phyloP scores from a whole-genome alignment of 2,329 filamentous ascomycete genomes.

The Diaporthe longicolla region DNA sequence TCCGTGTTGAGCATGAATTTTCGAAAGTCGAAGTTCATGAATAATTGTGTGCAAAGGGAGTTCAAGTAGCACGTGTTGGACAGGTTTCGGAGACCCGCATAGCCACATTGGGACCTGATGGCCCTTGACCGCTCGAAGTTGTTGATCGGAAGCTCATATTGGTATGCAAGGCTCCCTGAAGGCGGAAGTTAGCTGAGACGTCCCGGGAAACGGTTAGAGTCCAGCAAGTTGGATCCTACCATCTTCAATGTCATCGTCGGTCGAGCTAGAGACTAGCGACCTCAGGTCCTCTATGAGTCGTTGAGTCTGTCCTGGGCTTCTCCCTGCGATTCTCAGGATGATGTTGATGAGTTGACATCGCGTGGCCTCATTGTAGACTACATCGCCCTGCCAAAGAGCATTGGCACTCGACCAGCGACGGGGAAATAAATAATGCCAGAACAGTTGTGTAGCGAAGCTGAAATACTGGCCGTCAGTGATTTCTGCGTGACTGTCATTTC shows the following conservation, averaged over 20 bases:
- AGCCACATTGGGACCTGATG: conserved; percentile 83
- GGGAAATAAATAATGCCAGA: conserved; percentile 78
- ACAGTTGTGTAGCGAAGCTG: conserved; percentile 62
- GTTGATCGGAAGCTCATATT: conserved; percentile 71
- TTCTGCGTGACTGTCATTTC: neutral
- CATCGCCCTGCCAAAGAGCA: conserved; percentile 36
- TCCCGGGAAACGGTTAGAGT: too few relatives aligned
- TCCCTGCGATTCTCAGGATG: conserved; percentile 68
- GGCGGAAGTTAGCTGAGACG: neutral
- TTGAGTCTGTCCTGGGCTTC: conserved; percentile 63
- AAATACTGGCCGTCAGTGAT: conserved; percentile 39
- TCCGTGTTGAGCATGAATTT: conserved; percentile 82
- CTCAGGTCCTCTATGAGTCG: conserved; percentile 66
- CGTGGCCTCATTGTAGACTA: conserved; percentile 40
- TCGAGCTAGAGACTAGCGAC: conserved; percentile 60
- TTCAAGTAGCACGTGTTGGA: conserved; percentile 99
- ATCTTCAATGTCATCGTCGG: conserved; percentile 57
- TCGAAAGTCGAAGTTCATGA: conserved; percentile 93
- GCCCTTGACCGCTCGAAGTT: conserved; percentile 76
- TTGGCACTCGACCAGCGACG: conserved; percentile 50
- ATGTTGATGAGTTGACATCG: conserved; percentile 59
- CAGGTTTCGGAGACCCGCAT: conserved; percentile 90
- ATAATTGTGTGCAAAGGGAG: conserved; percentile 92
- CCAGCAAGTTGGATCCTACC: conserved; percentile 49
- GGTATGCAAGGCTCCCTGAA: conserved; percentile 62